Conservation (phyloP, 495 filamentous ascomycete species). For the Talaromyces wortmannii region DNA sequence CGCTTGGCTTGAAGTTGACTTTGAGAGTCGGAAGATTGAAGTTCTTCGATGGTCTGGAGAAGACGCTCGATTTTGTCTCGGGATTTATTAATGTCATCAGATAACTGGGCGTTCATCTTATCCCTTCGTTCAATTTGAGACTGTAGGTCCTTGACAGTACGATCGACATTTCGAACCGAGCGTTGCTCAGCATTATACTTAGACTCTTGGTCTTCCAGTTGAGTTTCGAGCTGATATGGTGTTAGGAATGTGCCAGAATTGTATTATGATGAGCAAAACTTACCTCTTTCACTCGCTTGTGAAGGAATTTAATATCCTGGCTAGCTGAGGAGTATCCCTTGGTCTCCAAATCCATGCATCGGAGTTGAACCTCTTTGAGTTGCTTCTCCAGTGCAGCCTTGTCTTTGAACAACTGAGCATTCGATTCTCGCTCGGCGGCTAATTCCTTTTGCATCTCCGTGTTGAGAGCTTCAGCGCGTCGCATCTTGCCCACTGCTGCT, state of each 20-base stretch:
- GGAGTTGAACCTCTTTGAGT: conserved; percentile 84
- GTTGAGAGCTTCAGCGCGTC: conserved; percentile 83
- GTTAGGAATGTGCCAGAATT: conserved; percentile 9
- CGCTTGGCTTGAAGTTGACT: conserved; percentile 72
- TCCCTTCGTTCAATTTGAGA: conserved; percentile 88
- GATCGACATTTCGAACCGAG: conserved; percentile 87
- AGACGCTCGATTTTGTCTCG: conserved; percentile 88
- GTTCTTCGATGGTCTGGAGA: conserved; percentile 84
- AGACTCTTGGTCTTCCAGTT: conserved; percentile 78
- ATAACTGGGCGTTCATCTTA: conserved; percentile 70
- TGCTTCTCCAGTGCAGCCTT: conserved; percentile 87
- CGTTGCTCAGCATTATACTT: conserved; percentile 73
- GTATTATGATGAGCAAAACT: conserved; percentile 12
- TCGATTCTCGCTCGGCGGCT: conserved; percentile 78
- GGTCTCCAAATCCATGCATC: conserved; percentile 88
- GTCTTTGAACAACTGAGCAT: conserved; percentile 80
- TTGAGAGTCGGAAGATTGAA: conserved; percentile 78
- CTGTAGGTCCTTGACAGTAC: conserved; percentile 89
- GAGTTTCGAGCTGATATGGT: conserved; percentile 68
- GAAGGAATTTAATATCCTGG: conserved; percentile 91
- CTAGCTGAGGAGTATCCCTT: conserved; percentile 92
- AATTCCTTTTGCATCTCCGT: conserved; percentile 94
- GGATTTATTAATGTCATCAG: conserved; percentile 72
- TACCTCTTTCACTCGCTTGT: conserved; percentile 95
- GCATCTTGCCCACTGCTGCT: conserved; percentile 95